A percentile compares a stretch with the other conserved stretches of the same genome.
Evolutionary conservation across 176 grass and related monocot species (phyloP).

Genomic region (Calamus simplicifolius): DNA sequence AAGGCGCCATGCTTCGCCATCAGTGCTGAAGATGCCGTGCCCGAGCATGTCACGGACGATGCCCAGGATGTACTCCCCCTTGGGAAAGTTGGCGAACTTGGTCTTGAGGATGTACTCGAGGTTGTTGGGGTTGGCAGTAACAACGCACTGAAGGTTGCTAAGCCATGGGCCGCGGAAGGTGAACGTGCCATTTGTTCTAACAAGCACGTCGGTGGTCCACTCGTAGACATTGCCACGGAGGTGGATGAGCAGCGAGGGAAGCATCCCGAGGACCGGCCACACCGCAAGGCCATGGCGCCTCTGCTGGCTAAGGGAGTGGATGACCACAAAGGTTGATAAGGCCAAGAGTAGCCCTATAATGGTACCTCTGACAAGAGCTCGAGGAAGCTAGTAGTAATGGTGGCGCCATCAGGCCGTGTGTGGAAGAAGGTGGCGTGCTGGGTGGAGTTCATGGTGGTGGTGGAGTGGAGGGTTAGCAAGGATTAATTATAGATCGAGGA

Average conservation of each 20-base stretch:
- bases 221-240: neutral
- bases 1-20: neutral
- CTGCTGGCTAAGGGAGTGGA: neutral
- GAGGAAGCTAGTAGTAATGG: neutral
- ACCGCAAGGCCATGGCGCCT: neutral
- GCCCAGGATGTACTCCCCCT: neutral
- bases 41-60: neutral
- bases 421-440: neutral
- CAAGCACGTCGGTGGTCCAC: neutral
- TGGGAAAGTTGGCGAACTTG: slow-evolving; percentile 2
- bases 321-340: neutral
- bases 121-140: neutral
- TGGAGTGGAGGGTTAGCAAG: neutral
- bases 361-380: neutral
- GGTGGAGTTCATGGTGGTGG: neutral
- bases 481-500: too few relatives aligned
- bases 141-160: neutral
- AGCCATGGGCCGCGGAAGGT: neutral
- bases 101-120: neutral
- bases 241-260: neutral
- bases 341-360: neutral
- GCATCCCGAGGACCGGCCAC: neutral
- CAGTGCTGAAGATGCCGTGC: neutral
- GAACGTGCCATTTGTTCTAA: neutral
- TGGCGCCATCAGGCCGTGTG: neutral